phyloP scores from a whole-genome alignment of 257 asterid genomes.

The Anisodus acutangulus region DNA sequence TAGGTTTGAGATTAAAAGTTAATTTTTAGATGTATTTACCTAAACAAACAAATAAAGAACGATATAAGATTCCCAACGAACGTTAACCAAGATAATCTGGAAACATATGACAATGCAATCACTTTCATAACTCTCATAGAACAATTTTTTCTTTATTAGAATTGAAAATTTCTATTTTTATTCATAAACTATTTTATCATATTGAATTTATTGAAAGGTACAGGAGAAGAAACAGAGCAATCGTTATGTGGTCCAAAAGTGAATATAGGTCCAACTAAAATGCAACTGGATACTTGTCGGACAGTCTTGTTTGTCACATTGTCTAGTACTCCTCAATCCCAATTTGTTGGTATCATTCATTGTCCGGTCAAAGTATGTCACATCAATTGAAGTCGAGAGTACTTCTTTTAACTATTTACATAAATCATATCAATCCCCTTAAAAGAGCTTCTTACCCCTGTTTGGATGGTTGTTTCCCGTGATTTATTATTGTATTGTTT shows the following conservation, averaged over 20 bases:
- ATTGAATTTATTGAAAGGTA: background rate
- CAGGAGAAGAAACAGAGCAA: background rate
- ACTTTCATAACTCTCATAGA: background rate
- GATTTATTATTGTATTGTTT: too few relatives aligned
- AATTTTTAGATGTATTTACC: background rate
- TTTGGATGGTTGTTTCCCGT: too few relatives aligned
- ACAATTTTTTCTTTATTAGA: background rate
- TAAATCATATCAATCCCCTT: too few relatives aligned
- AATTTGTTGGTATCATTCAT: too few relatives aligned
- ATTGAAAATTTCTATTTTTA: background rate
- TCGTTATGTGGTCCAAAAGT: background rate
- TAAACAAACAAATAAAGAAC: background rate
- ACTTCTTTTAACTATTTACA: too few relatives aligned
- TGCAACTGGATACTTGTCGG: too few relatives aligned
- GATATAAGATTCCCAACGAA: background rate
- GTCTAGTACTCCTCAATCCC: background rate
- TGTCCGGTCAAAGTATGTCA: too few relatives aligned
- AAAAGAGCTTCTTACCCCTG: too few relatives aligned
- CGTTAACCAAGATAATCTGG: background rate
- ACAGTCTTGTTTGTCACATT: too few relatives aligned
- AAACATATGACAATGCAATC: background rate
- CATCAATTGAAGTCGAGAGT: too few relatives aligned
- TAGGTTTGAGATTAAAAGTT: background rate
- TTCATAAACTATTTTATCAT: background rate
- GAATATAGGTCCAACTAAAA: background rate